Evolutionary conservation across 2,329 filamentous ascomycete species (phyloP), one percentile per base, ranked within the genome.

Genomic region (Paraconiothyrium brasiliense): DNA sequence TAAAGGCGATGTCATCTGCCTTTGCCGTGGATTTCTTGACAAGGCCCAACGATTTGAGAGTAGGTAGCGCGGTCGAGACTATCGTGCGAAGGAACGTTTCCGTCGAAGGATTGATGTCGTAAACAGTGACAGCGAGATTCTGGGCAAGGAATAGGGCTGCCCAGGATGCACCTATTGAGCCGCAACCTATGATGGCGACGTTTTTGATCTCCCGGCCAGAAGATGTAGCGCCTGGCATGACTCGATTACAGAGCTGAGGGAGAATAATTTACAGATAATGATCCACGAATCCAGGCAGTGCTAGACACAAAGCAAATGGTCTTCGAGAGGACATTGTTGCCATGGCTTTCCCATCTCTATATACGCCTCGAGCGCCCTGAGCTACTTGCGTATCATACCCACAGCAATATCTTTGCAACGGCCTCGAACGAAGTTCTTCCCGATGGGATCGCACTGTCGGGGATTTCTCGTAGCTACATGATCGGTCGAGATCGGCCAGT

Each of bases 91-190:
- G 39, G 24, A 49, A 62, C 6, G 47, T 51, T 56, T 78, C 71
- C 2, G 80, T 75, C 22, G 72, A 71, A 13, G 75, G 69, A 7
- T 76, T 78, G 54, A 80, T 78, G 59, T 83, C 80, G n/a, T 77
- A 80, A 20, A 78, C 77, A 4, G 79, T 68, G n/a, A 83, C 81
- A 20, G 68, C 67, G n/a, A 78, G 63, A 22, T 78, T 79, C 50
- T 75, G 71, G 4, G 79, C 71, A 0, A 81, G 71, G 54, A 81
- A 81, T 0, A 81, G 69, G 10, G 76, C 77, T 1, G 79, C 77
- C 80, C 81, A 83, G 11, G 75, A 78, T 20, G 79, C 76, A 16
- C 79, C 79, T 20, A 81, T 81, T 14, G 76, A 71, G 5, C 79
- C 79, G 32, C 71, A 76, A 10, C 79, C 79, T 46, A 81, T 74